phyloP scores from a whole-genome alignment of 768 basidiomycete species.

The Boletus rubescentipes region DNA sequence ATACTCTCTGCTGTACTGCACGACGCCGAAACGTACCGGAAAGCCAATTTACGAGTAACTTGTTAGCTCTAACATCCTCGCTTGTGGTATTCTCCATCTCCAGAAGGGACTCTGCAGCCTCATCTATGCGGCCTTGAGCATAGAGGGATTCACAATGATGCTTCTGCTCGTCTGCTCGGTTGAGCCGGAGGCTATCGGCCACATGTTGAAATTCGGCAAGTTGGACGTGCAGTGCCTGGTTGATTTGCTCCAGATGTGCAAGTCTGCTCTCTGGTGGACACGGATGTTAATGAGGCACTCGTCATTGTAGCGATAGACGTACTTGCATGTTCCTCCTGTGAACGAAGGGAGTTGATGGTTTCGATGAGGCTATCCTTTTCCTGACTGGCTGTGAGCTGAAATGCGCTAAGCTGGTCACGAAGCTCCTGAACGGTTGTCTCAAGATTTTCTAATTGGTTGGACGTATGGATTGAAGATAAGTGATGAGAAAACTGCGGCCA shows the following conservation, averaged over 20 bases:
- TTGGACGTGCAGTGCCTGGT: not conserved
- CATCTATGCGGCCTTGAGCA: not conserved
- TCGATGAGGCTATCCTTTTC: too few relatives aligned
- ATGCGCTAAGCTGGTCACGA: too few relatives aligned
- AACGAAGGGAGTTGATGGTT: too few relatives aligned
- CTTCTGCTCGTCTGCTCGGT: not conserved
- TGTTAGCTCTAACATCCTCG: not conserved
- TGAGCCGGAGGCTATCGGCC: not conserved
- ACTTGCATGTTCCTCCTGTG: too few relatives aligned
- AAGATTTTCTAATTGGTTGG: too few relatives aligned
- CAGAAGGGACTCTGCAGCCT: not conserved
- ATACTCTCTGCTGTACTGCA: rapidly evolving
- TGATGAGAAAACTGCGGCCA: too few relatives aligned
- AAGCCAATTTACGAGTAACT: not conserved
- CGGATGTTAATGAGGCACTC: not conserved
- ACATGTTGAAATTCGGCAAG: not conserved
- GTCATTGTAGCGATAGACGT: too few relatives aligned
- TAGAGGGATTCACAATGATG: constrained; percentile 7
- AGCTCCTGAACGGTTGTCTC: too few relatives aligned
- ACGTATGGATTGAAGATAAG: too few relatives aligned
- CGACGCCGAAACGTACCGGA: not conserved
- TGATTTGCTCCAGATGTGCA: not conserved
- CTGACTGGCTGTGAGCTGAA: too few relatives aligned
- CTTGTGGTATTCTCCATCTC: not conserved
- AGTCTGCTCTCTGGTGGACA: not conserved